These are phyloP conservation scores for Ustilago esculenta DNA, from an alignment of 1,284 basidiomycete species.

Conservation along the genomic window DNA sequence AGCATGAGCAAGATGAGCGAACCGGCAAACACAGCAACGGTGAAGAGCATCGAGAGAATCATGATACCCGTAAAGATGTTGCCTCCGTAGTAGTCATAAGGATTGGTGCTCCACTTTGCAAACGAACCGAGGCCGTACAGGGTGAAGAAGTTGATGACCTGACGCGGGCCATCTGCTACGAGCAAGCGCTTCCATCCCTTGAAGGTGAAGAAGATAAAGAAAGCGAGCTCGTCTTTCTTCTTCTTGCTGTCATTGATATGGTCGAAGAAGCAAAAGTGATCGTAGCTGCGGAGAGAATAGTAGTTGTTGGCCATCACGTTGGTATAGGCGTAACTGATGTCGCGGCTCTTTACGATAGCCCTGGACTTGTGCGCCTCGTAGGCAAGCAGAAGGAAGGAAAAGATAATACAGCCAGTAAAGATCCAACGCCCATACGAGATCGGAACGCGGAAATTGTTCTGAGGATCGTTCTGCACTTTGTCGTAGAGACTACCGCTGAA, in stretches of 20 bases:
- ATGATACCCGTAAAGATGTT: constrained; percentile 80
- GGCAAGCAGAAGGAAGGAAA: constrained; percentile 89
- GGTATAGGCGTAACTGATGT: constrained; percentile 76
- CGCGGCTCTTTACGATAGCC: constrained; percentile 90
- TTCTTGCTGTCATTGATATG: constrained; percentile 96
- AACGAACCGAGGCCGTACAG: constrained; percentile 89
- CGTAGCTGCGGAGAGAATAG: constrained; percentile 78
- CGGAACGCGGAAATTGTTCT: constrained; percentile 83
- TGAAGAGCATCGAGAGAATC: constrained; percentile 88
- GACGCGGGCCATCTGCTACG: constrained; percentile 94
- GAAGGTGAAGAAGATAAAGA: constrained; percentile 99
- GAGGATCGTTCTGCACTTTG: constrained; percentile 73
- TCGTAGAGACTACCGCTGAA: constrained; percentile 86
- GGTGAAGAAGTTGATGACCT: constrained; percentile 93
- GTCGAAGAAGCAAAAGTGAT: constrained; percentile 97
- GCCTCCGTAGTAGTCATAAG: constrained; percentile 73
- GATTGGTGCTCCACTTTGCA: constrained; percentile 75
- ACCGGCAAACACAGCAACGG: constrained; percentile 84
- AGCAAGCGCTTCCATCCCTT: constrained; percentile 95
- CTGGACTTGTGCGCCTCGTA: constrained; percentile 93
- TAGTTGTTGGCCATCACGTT: constrained; percentile 92
- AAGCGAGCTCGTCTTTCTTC: constrained; percentile 94
- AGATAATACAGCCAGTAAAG: constrained; percentile 96
- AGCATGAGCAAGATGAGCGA: constrained; percentile 82
- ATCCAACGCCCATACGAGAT: constrained; percentile 93